phyloP scores from a whole-genome alignment of 106 monocot genomes.

The Chionographis japonica region DNA sequence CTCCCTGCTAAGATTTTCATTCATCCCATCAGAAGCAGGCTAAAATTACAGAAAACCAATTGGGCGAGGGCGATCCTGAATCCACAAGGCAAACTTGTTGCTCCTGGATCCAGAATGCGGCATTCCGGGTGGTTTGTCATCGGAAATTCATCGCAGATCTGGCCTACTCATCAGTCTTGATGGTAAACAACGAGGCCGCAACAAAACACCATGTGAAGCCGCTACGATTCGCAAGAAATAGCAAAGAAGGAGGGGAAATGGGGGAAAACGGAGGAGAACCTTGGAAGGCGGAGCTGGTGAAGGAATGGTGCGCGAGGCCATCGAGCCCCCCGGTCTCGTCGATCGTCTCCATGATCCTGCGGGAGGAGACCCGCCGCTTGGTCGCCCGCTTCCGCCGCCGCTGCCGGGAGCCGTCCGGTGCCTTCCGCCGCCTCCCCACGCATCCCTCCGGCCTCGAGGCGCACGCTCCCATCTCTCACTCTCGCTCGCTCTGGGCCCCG shows the following conservation, averaged over 20 bases:
- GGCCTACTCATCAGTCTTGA: too few relatives aligned
- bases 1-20: conserved; percentile 32
- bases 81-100: not conserved
- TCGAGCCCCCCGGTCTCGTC: conserved; percentile 21
- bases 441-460: conserved; percentile 60
- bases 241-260: not conserved
- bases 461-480: conserved; percentile 68
- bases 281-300: conserved; percentile 43
- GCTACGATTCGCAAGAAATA: too few relatives aligned
- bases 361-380: conserved; percentile 11
- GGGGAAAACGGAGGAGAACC: conserved; percentile 4
- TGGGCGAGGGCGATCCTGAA: not conserved
- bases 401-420: conserved; percentile 8
- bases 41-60: not conserved
- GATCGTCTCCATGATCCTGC: conserved; percentile 62
- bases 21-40: not conserved
- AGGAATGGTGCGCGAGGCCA: conserved; percentile 1
- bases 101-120: too few relatives aligned
- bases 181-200: too few relatives aligned
- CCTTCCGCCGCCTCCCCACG: conserved; percentile 23
- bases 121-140: too few relatives aligned
- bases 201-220: too few relatives aligned
- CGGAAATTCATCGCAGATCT: too few relatives aligned
- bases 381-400: conserved; percentile 5
- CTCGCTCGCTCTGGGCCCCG: not conserved